phyloP scores from a whole-genome alignment of 805 yeast species.

The Blastobotrys parvus region DNA sequence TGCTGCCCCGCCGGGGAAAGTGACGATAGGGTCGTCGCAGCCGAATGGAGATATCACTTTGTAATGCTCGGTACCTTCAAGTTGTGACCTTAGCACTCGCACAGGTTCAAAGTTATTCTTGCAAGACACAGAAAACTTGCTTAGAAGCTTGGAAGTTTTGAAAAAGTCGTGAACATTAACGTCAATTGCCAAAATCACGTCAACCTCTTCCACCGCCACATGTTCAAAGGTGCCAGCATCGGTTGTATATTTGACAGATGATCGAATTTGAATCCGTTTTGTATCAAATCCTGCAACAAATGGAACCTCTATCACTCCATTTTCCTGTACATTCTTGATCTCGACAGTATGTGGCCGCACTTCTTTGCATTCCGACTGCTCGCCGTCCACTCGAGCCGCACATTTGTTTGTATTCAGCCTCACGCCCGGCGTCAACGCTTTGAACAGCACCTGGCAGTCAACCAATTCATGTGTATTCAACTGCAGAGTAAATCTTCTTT shows the following conservation, averaged over 20 bases:
- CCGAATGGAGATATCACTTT: constrained; percentile 27
- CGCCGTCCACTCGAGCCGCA: neutral
- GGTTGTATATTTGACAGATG: constrained; percentile 21
- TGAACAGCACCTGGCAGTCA: constrained; percentile 3
- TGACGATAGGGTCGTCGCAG: constrained; percentile 28
- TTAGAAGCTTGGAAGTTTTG: constrained; percentile 45
- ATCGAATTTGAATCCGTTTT: constrained; percentile 17
- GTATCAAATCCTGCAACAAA: constrained; percentile 21
- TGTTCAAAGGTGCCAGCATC: constrained; percentile 13
- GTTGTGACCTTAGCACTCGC: constrained; percentile 38
- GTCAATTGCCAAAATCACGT: constrained; percentile 51
- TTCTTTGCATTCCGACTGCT: neutral
- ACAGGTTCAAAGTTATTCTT: constrained; percentile 45
- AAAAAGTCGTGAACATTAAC: constrained; percentile 79
- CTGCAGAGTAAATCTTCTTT: constrained; percentile 14
- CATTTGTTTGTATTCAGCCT: neutral
- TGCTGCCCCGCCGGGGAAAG: constrained; percentile 65
- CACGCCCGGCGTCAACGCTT: constrained; percentile 4
- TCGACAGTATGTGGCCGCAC: constrained; percentile 3
- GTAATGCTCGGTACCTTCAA: constrained; percentile 31
- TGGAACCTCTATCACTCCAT: constrained; percentile 22
- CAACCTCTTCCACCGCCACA: constrained; percentile 30
- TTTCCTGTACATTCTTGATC: constrained; percentile 7
- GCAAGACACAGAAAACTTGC: constrained; percentile 64
- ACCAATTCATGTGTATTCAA: constrained; percentile 6